Percentiles rank a stretch among this genome's conserved stretches.
These are phyloP conservation scores for Aspergillus floridensis DNA, from an alignment of 2,329 filamentous ascomycete genomes.

Conservation along the genomic window DNA sequence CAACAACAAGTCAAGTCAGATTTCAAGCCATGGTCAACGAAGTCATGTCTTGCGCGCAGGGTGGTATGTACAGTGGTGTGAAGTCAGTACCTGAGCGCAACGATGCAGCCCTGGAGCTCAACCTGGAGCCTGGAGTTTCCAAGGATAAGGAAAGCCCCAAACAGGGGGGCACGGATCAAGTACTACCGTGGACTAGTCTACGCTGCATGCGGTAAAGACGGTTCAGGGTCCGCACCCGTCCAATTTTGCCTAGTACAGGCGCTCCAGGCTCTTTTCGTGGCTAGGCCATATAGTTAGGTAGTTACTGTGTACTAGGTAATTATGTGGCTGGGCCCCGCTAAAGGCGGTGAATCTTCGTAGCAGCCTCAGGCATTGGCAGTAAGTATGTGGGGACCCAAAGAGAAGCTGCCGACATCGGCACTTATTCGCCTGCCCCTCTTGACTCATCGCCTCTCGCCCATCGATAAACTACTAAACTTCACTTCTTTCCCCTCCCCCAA, in stretches of 20 bases:
- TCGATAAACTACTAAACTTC: not conserved
- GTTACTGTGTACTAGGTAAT: too few species aligned
- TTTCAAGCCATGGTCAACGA: not conserved
- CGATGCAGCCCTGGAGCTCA: too few species aligned
- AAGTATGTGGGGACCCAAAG: not conserved
- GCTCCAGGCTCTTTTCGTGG: not conserved
- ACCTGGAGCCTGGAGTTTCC: too few species aligned
- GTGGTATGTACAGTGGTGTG: too few species aligned
- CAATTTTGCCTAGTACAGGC: not conserved
- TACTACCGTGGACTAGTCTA: too few species aligned
- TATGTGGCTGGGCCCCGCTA: too few species aligned
- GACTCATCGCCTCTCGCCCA: slow-evolving; percentile 3
- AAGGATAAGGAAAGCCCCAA: not conserved
- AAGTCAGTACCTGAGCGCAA: not conserved
- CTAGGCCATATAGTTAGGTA: not conserved
- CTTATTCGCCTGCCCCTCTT: slow-evolving; percentile 6
- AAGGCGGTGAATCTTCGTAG: not conserved
- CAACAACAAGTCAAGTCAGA: not conserved
- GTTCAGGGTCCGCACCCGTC: not conserved
- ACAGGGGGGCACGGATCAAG: not conserved
- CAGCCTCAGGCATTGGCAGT: too few species aligned
- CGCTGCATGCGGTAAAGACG: not conserved
- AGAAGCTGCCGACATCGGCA: slow-evolving; percentile 4
- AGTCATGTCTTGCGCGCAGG: not conserved
- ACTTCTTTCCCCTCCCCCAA: not conserved